These are phyloP conservation scores for Papiliotrema laurentii DNA, from an alignment of 1,284 basidiomycete species.

Conservation along the genomic window DNA sequence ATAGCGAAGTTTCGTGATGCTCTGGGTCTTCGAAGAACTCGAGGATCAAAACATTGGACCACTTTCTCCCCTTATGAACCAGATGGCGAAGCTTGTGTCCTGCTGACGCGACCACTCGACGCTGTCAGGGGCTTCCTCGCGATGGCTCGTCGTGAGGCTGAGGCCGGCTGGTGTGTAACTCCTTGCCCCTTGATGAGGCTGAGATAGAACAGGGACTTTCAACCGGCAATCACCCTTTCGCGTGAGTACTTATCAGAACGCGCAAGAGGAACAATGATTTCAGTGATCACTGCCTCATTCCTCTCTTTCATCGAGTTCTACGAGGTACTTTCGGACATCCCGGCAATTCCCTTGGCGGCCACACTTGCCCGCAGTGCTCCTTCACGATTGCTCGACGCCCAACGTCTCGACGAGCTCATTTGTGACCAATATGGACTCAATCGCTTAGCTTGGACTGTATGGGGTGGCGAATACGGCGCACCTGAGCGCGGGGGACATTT, in stretches of 20 bases:
- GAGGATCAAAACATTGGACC: too few relatives aligned
- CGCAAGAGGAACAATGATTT: too few relatives aligned
- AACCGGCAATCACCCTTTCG: slow-evolving; percentile 23
- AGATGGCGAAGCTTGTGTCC: slow-evolving; percentile 26
- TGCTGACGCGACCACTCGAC: slow-evolving; percentile 25
- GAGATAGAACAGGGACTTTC: slow-evolving; percentile 26
- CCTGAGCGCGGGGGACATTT: slow-evolving; percentile 9
- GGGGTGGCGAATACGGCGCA: slow-evolving; percentile 20
- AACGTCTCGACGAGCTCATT: slow-evolving; percentile 29
- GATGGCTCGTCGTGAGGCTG: slow-evolving; percentile 26
- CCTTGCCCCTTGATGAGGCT: background rate
- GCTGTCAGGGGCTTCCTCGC: slow-evolving; percentile 37
- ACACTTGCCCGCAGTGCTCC: slow-evolving; percentile 24
- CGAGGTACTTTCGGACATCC: slow-evolving; percentile 25
- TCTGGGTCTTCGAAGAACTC: too few relatives aligned
- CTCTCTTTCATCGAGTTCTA: slow-evolving; percentile 27
- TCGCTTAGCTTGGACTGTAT: slow-evolving; percentile 21
- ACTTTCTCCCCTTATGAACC: too few relatives aligned
- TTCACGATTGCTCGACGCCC: slow-evolving; percentile 15
- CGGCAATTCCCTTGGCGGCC: slow-evolving; percentile 12
- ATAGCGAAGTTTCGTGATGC: too few relatives aligned
- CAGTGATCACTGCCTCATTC: slow-evolving; percentile 34
- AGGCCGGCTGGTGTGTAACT: slow-evolving; percentile 25
- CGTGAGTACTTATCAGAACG: slow-evolving; percentile 23
- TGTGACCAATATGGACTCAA: slow-evolving; percentile 19